A percentile compares a stretch with the other conserved stretches of the same genome.
Conservation (phyloP, 345 rosid genomes). For the Arabis hirsuta region DNA sequence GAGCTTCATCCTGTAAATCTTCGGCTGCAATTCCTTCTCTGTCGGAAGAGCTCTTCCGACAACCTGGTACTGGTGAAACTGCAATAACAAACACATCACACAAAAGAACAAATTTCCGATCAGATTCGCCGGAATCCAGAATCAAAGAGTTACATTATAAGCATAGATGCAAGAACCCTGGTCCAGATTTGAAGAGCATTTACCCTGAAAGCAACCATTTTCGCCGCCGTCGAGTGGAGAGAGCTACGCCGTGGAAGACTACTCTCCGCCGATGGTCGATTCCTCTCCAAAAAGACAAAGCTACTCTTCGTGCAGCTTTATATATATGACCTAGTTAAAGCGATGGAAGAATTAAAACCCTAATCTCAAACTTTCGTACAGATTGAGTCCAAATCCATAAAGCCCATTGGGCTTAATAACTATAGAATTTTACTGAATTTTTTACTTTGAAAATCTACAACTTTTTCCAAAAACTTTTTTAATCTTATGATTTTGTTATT, state of each 20-base stretch:
- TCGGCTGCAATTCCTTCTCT: slow-evolving; percentile 53
- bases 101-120: background rate
- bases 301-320: background rate
- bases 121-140: background rate
- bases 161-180: background rate
- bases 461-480: no score
- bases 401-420: slow-evolving; percentile 33
- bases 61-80: slow-evolving; percentile 69
- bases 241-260: slow-evolving; percentile 5
- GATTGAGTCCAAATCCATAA: background rate
- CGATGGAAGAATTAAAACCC: slow-evolving; percentile 9
- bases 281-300: background rate
- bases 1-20: slow-evolving; percentile 61
- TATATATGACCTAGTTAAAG: background rate
- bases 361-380: slow-evolving; percentile 10
- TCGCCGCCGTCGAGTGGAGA: slow-evolving; percentile 3
- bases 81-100: slow-evolving; percentile 21
- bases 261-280: slow-evolving; percentile 26
- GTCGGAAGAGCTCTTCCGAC: slow-evolving; percentile 64
- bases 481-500: no score
- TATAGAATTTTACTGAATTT: no score
- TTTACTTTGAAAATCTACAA: no score
- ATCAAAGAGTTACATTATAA: background rate
- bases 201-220: slow-evolving; percentile 55
- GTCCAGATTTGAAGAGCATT: background rate